Evolutionary conservation across 169 alveolate genomes (phyloP).

Genomic region (Plasmodium cynomolgi): DNA sequence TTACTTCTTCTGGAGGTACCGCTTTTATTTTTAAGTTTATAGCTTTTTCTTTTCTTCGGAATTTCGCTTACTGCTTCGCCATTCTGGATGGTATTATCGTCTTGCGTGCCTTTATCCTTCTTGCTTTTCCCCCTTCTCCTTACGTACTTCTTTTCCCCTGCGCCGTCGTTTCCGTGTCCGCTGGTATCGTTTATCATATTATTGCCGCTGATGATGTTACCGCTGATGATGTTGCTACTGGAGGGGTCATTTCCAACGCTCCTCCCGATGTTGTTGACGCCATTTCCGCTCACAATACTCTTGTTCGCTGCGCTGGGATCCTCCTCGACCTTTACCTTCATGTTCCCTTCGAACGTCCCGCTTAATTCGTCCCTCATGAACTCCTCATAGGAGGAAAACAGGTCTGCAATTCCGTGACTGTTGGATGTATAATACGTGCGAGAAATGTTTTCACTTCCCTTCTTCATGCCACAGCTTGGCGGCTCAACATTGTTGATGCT

Average conservation of each 20-base stretch:
- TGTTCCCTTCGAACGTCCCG: not conserved
- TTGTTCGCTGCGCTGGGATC: not conserved
- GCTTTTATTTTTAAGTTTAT: slow-evolving; percentile 24
- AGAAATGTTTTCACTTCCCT: not conserved
- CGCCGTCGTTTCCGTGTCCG: not conserved
- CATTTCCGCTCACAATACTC: not conserved
- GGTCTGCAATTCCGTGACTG: not conserved
- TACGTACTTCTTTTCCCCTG: not conserved
- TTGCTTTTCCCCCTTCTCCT: slow-evolving; percentile 36
- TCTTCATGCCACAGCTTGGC: not conserved
- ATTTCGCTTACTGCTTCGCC: not conserved
- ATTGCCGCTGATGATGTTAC: not conserved
- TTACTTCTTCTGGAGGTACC: not conserved
- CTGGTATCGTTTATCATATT: not conserved
- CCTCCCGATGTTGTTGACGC: not conserved
- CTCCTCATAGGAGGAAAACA: not conserved
- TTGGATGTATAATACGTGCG: not conserved
- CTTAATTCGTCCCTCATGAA: not conserved
- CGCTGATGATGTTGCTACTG: not conserved
- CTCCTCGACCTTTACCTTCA: not conserved
- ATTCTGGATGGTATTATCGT: slow-evolving; percentile 24
- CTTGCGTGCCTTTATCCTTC: slow-evolving; percentile 27
- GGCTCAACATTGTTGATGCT: not conserved
- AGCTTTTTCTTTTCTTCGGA: not conserved
- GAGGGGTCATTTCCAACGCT: not conserved